Evolutionary conservation across 345 rosid genomes (phyloP).

Genomic region (Hibiscus syriacus): DNA sequence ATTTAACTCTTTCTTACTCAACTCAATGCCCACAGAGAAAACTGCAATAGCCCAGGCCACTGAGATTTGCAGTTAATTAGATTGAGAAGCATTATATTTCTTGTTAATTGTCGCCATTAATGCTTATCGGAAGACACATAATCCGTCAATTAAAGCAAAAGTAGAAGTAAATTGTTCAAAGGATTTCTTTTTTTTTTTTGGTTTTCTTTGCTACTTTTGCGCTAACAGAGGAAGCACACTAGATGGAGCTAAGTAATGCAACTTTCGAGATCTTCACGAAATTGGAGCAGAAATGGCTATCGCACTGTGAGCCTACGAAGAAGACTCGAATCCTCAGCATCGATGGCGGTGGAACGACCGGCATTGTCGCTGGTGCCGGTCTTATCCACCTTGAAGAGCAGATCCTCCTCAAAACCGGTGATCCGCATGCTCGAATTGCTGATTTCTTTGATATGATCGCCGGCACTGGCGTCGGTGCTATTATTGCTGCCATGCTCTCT

Average conservation of each 20-base stretch:
- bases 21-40: too few species aligned
- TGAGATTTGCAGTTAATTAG: neutral
- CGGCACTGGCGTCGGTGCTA: conserved; percentile 87
- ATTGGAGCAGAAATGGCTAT: conserved; percentile 43
- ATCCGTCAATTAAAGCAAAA: neutral
- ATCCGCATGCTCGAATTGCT: neutral
- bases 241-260: neutral
- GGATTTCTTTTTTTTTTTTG: too few species aligned
- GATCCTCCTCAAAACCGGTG: conserved; percentile 67
- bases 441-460: conserved; percentile 79
- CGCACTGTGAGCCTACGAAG: conserved; percentile 59
- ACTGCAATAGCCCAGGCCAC: neutral
- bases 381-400: conserved; percentile 73
- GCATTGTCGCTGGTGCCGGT: conserved; percentile 56
- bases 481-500: conserved; percentile 60
- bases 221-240: neutral
- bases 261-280: neutral
- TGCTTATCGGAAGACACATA: neutral
- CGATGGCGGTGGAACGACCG: conserved; percentile 75
- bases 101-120: neutral
- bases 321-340: conserved; percentile 63
- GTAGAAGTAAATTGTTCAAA: neutral
- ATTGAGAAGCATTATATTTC: neutral
- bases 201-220: too few species aligned
- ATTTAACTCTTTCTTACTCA: neutral